Percentiles rank a stretch among this genome's conserved stretches.
phyloP scores from a whole-genome alignment of 352 stramenopile genomes.

The Phytophthora constricta region DNA sequence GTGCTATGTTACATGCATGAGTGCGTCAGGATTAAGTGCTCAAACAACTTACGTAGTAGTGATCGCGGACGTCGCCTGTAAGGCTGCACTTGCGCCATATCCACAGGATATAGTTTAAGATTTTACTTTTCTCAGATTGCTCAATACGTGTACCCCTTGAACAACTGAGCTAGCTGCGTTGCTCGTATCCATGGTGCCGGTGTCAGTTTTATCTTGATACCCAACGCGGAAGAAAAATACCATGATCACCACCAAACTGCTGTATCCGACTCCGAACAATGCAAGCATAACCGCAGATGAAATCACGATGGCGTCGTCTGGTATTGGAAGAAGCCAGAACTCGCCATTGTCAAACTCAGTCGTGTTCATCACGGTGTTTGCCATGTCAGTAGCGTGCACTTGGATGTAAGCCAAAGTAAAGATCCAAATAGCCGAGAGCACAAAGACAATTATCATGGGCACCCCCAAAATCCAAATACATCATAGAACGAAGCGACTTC shows the following conservation, averaged over 20 bases:
- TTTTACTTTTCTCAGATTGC: too few species aligned
- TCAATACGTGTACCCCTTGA: too few species aligned
- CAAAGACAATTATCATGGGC: slow-evolving; percentile 50
- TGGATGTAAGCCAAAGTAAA: slow-evolving; percentile 50
- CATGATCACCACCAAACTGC: slow-evolving; percentile 41
- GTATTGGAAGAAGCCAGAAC: slow-evolving; percentile 51
- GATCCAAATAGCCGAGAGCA: slow-evolving; percentile 40
- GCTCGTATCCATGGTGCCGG: background rate
- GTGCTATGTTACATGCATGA: background rate
- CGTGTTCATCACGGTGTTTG: slow-evolving; percentile 52
- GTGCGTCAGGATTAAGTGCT: background rate
- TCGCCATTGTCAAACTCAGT: slow-evolving; percentile 49
- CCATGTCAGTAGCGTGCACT: slow-evolving; percentile 39
- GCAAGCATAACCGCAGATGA: slow-evolving; percentile 33
- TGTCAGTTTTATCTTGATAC: background rate
- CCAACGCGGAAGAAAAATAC: slow-evolving; percentile 25
- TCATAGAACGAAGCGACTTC: slow-evolving; percentile 32
- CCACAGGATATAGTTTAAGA: slow-evolving; percentile 3
- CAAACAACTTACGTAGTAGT: slow-evolving; percentile 29
- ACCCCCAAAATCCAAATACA: slow-evolving; percentile 49
- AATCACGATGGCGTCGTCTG: slow-evolving; percentile 27
- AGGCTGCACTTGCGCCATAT: slow-evolving; percentile 8
- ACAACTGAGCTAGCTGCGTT: background rate
- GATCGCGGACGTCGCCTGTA: slow-evolving; percentile 26
- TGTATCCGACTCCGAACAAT: slow-evolving; percentile 43